phyloP scores from a whole-genome alignment of 768 basidiomycete genomes.

The Hemileccinum impolitum region DNA sequence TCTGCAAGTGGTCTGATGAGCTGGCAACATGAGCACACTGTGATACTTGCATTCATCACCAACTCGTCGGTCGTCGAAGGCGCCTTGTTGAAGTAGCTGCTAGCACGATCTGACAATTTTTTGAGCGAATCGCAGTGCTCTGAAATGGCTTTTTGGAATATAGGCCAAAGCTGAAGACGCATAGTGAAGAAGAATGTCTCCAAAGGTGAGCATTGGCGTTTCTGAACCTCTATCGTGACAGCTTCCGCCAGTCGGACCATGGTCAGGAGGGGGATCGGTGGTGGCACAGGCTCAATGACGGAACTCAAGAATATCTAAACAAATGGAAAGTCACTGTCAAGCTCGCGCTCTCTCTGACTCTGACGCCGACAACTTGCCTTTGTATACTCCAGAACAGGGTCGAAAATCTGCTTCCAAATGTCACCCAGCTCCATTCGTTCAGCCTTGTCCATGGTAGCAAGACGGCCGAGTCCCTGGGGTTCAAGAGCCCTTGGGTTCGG shows the following conservation, averaged over 20 bases:
- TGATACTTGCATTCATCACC: constrained; percentile 54
- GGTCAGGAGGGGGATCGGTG: constrained; percentile 73
- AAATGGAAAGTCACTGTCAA: not conserved
- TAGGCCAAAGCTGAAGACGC: constrained; percentile 88
- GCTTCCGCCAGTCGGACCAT: constrained; percentile 92
- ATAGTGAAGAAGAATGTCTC: constrained; percentile 79
- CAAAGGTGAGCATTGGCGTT: constrained; percentile 73
- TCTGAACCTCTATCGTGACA: constrained; percentile 69
- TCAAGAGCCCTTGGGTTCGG: constrained; percentile 29
- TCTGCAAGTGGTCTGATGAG: constrained; percentile 33
- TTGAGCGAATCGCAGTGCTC: constrained; percentile 80
- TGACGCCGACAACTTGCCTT: constrained; percentile 45
- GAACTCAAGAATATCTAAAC: constrained; percentile 64
- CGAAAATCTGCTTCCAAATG: constrained; percentile 91
- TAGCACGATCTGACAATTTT: constrained; percentile 71
- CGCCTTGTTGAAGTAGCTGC: constrained; percentile 61
- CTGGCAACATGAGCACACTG: not conserved
- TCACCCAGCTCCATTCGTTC: constrained; percentile 57
- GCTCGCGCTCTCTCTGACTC: not conserved
- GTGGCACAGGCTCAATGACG: constrained; percentile 69
- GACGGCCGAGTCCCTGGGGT: constrained; percentile 21
- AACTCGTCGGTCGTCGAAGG: constrained; percentile 62
- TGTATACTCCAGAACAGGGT: constrained; percentile 84
- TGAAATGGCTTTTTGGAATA: constrained; percentile 87
- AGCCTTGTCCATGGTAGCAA: constrained; percentile 46